Percentiles rank a stretch among this genome's conserved stretches.
These are phyloP conservation scores for bread wheat (Triticum aestivum) DNA, from an alignment of 176 grass and related monocot species.

Conservation along the genomic window DNA sequence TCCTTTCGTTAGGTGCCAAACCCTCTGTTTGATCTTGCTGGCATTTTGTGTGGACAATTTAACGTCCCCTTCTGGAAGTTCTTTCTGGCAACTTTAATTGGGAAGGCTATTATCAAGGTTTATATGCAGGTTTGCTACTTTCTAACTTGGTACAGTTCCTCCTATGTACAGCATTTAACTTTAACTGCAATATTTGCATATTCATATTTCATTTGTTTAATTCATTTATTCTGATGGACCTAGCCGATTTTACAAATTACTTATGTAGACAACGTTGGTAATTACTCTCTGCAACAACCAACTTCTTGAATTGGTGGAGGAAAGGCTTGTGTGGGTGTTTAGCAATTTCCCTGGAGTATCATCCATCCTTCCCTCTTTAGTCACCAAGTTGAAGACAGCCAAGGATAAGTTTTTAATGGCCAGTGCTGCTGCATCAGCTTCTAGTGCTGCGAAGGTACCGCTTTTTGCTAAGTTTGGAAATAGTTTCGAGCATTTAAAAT, in stretches of 20 bases:
- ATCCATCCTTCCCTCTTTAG: constrained; percentile 53
- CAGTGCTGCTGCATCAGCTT: constrained; percentile 43
- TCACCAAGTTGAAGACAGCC: constrained; percentile 48
- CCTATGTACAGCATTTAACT: constrained; percentile 2
- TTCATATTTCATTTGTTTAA: constrained; percentile 8
- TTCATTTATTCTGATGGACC: neutral
- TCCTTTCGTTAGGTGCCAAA: constrained; percentile 77
- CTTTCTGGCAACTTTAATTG: constrained; percentile 89
- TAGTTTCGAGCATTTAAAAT: neutral
- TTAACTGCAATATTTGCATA: constrained; percentile 1
- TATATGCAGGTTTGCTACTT: constrained; percentile 73
- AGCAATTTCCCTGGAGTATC: constrained; percentile 57
- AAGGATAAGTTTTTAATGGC: constrained; percentile 81
- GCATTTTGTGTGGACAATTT: constrained; percentile 95
- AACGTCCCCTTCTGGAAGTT: constrained; percentile 93
- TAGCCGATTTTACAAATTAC: constrained; percentile 32
- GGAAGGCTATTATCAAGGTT: constrained; percentile 94
- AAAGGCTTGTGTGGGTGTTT: constrained; percentile 77
- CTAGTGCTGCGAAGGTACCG: constrained; percentile 43
- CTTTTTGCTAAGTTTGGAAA: constrained; percentile 4
- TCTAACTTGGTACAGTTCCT: constrained; percentile 11
- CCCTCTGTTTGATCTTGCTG: constrained; percentile 86
- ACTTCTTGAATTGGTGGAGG: constrained; percentile 86
- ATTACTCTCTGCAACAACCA: constrained; percentile 90
- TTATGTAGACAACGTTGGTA: constrained; percentile 70